Evolutionary conservation across 352 stramenopile species (phyloP), one percentile per base, ranked within the genome.

Genomic region (Globisporangium cylindrosporum): DNA sequence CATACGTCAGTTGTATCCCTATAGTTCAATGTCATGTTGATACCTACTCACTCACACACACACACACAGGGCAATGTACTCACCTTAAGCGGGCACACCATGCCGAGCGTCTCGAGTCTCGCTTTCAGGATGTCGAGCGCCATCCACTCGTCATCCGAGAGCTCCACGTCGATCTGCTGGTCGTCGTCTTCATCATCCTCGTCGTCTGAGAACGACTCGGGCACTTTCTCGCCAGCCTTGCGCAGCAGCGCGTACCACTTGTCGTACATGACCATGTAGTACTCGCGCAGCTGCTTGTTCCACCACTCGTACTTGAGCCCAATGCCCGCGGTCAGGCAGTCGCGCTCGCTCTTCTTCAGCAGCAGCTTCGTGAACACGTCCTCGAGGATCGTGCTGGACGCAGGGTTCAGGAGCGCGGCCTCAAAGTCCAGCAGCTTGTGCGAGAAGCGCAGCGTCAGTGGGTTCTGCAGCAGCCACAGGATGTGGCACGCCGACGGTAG

Each of bases 271-370:
- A 79, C 78, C 64, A 89, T 78, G 74, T 94, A 95, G 74, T 93
- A 91, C 66, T 91, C 80, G 9, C 82, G 81, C 66, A 95, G 73
- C 64, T 93, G 88, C 68, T 93, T 92, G 77, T 91, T 93, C 88
- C 88, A 95, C 86, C 86, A 94, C 71, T 93, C 84, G 68, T 95
- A 95, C 76, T 92, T 90, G 54, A 95, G 84, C 2, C 86, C 86
- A 36, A 93, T 84, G 20, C 88, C 88, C 43, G 83, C 79, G 22
- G 77, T 82, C n/a, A 94, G 65, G 64, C 82, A 91, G 29, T 86
- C 81, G 34, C 88, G 83, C 68, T 94, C 86, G 64, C 83, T 93
- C 67, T 95, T 93, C 68, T 90, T 89, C 6, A 94, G 77, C 67
- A 95, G 59, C 12, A 95, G 71, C 69, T 94, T 95, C 20, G 88